These are phyloP conservation scores for Leishmania guyanensis DNA, from an alignment of 208 protist genomes.

Conservation along the genomic window DNA sequence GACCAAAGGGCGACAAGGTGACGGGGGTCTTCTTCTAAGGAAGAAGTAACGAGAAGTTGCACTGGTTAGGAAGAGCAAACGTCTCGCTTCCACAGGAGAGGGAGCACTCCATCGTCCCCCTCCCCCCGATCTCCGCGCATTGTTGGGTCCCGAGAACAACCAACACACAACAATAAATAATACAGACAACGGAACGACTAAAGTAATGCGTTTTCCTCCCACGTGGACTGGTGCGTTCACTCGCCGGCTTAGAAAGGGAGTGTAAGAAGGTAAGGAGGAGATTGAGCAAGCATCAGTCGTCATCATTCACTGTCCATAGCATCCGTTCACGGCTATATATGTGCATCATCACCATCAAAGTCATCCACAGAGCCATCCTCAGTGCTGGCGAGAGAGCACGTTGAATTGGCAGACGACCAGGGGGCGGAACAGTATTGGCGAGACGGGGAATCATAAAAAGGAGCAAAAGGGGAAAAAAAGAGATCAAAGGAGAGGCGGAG, in stretches of 20 bases:
- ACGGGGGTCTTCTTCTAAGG: not conserved
- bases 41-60: not conserved
- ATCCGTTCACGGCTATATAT: not conserved
- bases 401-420: not conserved
- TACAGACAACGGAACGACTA: not conserved
- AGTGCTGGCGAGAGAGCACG: not conserved
- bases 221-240: not conserved
- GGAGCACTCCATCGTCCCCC: not conserved
- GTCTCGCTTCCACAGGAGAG: not conserved
- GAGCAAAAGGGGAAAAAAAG: not conserved
- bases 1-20: not conserved
- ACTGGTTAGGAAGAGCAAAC: not conserved
- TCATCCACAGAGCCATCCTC: not conserved
- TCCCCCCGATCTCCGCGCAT: not conserved
- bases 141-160: not conserved
- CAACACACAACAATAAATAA: not conserved
- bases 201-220: too few relatives aligned
- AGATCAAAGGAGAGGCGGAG: not conserved
- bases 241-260: not conserved
- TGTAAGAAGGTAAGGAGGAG: not conserved
- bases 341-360: not conserved
- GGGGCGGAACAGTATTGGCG: not conserved
- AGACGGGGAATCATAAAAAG: not conserved
- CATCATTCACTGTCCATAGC: not conserved
- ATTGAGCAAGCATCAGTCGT: not conserved